Conservation (phyloP, 495 filamentous ascomycete genomes). For the Penicillium longicatenatum region DNA sequence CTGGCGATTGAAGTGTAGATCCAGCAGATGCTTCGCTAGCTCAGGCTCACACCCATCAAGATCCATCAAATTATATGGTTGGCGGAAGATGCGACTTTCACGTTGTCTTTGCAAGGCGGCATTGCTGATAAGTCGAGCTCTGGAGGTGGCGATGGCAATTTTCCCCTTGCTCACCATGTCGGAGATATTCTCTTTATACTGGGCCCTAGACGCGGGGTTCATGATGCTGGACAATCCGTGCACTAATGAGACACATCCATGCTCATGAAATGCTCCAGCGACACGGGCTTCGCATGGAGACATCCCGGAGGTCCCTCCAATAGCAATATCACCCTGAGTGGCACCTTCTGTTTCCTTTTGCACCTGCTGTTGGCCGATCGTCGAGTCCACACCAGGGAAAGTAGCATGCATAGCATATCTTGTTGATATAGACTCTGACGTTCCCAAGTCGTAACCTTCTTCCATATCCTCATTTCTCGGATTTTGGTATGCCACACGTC, state of each 20-base stretch:
- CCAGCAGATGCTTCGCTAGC: constrained; percentile 33
- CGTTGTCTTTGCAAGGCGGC: constrained; percentile 11
- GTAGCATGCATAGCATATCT: too few species aligned
- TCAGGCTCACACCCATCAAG: constrained; percentile 35
- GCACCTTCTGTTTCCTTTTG: too few species aligned
- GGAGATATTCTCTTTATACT: constrained; percentile 1
- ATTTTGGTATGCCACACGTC: too few species aligned
- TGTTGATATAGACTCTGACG: too few species aligned
- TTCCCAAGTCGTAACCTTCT: too few species aligned
- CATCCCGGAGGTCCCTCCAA: neutral
- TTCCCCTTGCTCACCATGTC: neutral
- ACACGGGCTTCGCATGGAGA: constrained; percentile 4
- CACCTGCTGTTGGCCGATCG: too few species aligned
- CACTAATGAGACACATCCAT: neutral
- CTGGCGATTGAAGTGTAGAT: constrained; percentile 36
- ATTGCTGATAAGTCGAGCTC: constrained; percentile 10
- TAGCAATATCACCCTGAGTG: too few species aligned
- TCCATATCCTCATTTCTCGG: too few species aligned
- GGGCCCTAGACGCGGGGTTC: neutral
- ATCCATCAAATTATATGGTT: constrained; percentile 20
- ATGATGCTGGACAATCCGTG: constrained; percentile 1
- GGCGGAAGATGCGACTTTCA: constrained; percentile 4
- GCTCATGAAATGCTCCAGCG: constrained; percentile 2
- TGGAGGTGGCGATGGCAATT: neutral
- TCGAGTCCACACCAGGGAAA: too few species aligned